Conservation (phyloP, 140 eudicot genomes). For the Flaveria floridana region DNA sequence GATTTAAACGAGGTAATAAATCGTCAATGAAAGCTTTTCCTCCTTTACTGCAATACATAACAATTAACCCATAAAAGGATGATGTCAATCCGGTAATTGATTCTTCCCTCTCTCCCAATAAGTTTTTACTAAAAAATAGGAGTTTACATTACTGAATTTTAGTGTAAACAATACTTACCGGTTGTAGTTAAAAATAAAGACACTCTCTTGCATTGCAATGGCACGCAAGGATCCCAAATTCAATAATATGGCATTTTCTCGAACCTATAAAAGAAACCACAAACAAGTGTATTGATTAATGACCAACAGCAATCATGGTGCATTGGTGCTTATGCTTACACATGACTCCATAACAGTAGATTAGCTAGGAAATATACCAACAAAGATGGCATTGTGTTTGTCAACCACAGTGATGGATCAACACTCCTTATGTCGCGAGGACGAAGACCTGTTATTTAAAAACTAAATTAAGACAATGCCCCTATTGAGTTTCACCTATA, state of each 20-base stretch:
- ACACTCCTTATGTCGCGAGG: conserved; percentile 98
- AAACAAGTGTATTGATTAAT: conserved; percentile 4
- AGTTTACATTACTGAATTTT: conserved; percentile 1
- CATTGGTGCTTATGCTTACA: conserved; percentile 14
- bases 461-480: conserved; percentile 21
- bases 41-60: conserved; percentile 58
- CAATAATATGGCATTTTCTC: conserved; percentile 88
- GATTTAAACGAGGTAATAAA: conserved; percentile 85
- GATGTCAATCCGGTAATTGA: conserved; percentile 8
- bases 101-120: neutral
- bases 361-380: conserved; percentile 52
- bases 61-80: conserved; percentile 4
- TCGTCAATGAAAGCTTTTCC: conserved; percentile 96
- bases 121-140: neutral
- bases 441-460: conserved; percentile 68
- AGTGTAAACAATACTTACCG: conserved; percentile 47
- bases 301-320: conserved; percentile 19
- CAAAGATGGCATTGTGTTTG: conserved; percentile 91
- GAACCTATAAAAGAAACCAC: conserved; percentile 52
- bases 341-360: conserved; percentile 18
- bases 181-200: conserved; percentile 83
- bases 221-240: conserved; percentile 93
- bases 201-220: conserved; percentile 90
- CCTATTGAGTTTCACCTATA: conserved; percentile 19
- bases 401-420: conserved; percentile 97